Conservation (phyloP, 2,329 filamentous ascomycete genomes). For the Gaeumannomyces tritici region DNA sequence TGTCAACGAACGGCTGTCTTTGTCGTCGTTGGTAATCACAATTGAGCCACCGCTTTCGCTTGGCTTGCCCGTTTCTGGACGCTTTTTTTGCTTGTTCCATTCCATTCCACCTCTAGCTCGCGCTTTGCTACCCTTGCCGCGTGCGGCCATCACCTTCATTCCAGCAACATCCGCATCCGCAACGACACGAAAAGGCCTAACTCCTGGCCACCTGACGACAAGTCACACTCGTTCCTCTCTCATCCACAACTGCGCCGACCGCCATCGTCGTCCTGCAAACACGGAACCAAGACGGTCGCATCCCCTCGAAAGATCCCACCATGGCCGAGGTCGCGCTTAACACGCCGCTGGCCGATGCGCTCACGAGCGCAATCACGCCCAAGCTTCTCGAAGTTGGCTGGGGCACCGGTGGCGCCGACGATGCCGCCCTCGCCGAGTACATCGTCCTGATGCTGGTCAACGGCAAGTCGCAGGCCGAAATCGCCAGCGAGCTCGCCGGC, state of each 20-base stretch:
- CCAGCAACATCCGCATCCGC: not conserved
- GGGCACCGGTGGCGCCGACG: conserved; percentile 68
- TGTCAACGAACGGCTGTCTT: not conserved
- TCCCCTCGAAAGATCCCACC: conserved; percentile 13
- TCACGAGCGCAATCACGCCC: conserved; percentile 74
- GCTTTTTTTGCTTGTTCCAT: not conserved
- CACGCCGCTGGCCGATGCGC: conserved; percentile 75
- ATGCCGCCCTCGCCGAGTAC: conserved; percentile 85
- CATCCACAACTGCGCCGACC: not conserved
- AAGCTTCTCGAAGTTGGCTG: conserved; percentile 92
- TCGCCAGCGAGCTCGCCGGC: conserved; percentile 76
- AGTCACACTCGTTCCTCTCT: not conserved
- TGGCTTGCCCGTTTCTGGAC: not conserved
- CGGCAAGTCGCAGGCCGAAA: conserved; percentile 84
- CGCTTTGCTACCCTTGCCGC: not conserved
- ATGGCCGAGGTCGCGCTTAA: conserved; percentile 75
- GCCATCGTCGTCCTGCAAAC: not conserved
- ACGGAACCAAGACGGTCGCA: not conserved
- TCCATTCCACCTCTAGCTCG: not conserved
- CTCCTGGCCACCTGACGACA: not conserved
- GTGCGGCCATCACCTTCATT: not conserved
- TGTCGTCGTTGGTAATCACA: not conserved
- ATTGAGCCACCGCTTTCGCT: not conserved
- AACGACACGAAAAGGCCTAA: not conserved
- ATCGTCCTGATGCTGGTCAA: conserved; percentile 96